Percentiles rank a stretch among this genome's conserved stretches.
Evolutionary conservation across 352 stramenopile species (phyloP).

Genomic region (Globisporangium recalcitrans): DNA sequence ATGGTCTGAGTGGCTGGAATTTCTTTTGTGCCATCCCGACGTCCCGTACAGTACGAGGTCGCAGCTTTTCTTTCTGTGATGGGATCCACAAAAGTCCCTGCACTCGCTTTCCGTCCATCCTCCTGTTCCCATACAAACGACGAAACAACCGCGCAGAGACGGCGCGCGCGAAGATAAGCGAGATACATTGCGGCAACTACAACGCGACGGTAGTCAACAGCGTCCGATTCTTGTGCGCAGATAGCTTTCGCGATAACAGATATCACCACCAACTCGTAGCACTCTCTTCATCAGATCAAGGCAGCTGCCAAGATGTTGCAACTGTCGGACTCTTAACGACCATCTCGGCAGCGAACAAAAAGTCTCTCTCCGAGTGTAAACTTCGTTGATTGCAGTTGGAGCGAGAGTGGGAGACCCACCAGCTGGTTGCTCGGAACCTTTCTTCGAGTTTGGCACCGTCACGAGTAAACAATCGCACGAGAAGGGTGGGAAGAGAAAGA

Average conservation of each 20-base stretch:
- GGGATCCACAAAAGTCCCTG: neutral
- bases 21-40: constrained; percentile 15
- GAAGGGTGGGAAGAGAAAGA: neutral
- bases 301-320: too few species aligned
- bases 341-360: too few species aligned
- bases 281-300: too few species aligned
- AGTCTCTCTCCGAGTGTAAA: too few species aligned
- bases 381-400: too few species aligned
- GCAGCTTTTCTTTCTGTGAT: constrained; percentile 5
- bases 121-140: neutral
- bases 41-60: neutral
- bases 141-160: neutral
- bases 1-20: neutral
- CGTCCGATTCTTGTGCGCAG: too few species aligned
- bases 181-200: constrained; percentile 7
- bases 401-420: neutral
- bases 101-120: neutral
- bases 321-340: too few species aligned
- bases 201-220: too few species aligned
- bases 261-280: too few species aligned
- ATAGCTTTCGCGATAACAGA: too few species aligned
- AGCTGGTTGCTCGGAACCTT: constrained; percentile 5
- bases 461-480: constrained; percentile 5
- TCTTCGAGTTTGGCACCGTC: neutral
- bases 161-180: constrained; percentile 2